These are phyloP conservation scores for Penicillium sp. DNA, from an alignment of 2,329 filamentous ascomycete genomes.

Conservation along the genomic window DNA sequence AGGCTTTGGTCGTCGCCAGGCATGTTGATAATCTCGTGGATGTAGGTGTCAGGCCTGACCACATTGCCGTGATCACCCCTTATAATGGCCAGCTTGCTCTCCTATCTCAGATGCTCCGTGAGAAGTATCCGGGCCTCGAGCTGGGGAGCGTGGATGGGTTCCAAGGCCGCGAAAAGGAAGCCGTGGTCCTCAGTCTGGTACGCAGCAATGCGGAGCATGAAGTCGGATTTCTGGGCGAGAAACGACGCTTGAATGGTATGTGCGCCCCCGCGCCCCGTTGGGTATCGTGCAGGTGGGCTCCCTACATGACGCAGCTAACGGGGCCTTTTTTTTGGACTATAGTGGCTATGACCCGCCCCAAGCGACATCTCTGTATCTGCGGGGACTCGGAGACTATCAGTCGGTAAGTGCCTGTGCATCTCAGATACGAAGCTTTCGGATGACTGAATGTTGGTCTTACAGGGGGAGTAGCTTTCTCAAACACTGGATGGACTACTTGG, in stretches of 20 bases:
- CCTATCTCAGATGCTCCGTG: constrained; percentile 72
- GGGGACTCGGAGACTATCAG: constrained; percentile 92
- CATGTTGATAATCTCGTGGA: constrained; percentile 75
- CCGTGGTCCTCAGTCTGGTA: constrained; percentile 88
- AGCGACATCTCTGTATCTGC: constrained; percentile 82
- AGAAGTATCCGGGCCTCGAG: constrained; percentile 78
- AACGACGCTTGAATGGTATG: constrained; percentile 86
- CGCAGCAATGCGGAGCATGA: constrained; percentile 82
- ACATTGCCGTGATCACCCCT: constrained; percentile 91
- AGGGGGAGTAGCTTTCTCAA: constrained; percentile 85
- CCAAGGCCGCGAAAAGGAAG: constrained; percentile 95
- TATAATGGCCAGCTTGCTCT: constrained; percentile 92
- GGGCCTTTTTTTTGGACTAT: constrained; percentile 18
- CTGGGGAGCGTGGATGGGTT: constrained; percentile 97
- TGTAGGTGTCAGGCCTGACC: constrained; percentile 73
- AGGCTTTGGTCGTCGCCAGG: constrained; percentile 73
- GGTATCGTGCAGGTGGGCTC: no score
- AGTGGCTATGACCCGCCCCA: constrained; percentile 97
- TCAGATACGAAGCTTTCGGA: constrained; percentile 1
- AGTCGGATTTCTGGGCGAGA: constrained; percentile 90
- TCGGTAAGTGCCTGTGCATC: constrained; percentile 58
- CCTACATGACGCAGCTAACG: constrained; percentile 9
- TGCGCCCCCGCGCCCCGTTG: neutral
- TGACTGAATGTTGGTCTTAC: constrained; percentile 17
- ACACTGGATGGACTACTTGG: constrained; percentile 85